phyloP scores from a whole-genome alignment of 2,329 filamentous ascomycete species.

The Coniochaeta hoffmannii region DNA sequence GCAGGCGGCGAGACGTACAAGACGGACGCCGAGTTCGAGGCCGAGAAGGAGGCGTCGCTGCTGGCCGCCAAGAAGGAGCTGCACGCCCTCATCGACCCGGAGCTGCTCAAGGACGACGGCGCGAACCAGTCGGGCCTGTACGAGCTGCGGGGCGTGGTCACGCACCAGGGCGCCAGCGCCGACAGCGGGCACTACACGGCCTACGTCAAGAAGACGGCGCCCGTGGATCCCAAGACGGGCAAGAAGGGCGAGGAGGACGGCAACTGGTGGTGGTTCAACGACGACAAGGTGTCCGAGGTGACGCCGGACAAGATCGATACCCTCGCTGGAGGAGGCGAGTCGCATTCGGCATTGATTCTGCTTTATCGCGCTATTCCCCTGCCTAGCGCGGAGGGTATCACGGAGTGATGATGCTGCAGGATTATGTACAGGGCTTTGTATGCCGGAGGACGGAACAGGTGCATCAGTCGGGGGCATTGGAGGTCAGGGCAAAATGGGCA shows the following conservation, averaged over 20 bases:
- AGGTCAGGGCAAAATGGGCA: not conserved
- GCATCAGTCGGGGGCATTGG: not conserved
- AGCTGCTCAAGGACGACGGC: constrained; percentile 68
- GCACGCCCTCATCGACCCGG: constrained; percentile 65
- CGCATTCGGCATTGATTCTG: constrained; percentile 73
- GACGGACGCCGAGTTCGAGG: constrained; percentile 88
- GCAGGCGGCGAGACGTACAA: constrained; percentile 67
- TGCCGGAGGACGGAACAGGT: not conserved
- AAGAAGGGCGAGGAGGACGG: constrained; percentile 77
- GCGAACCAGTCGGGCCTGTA: constrained; percentile 93
- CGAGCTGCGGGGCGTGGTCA: constrained; percentile 87
- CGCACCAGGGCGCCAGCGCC: constrained; percentile 92
- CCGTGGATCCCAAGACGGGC: constrained; percentile 65
- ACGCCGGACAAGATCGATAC: constrained; percentile 84
- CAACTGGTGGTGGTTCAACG: constrained; percentile 99
- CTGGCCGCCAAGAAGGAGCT: constrained; percentile 83
- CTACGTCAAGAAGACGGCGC: constrained; percentile 86
- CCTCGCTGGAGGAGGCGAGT: constrained; percentile 82
- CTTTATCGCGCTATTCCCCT: constrained; percentile 70
- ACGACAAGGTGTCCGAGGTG: constrained; percentile 93
- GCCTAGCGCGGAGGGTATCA: constrained; percentile 44
- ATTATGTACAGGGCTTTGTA: not conserved
- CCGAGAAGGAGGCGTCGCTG: constrained; percentile 70
- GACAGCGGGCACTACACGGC: constrained; percentile 98
- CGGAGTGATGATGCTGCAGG: constrained; percentile 13